Percentiles rank a stretch among this genome's conserved stretches.
These are phyloP conservation scores for Suhomyces xylopsoci DNA, from an alignment of 805 yeast species.

Conservation along the genomic window DNA sequence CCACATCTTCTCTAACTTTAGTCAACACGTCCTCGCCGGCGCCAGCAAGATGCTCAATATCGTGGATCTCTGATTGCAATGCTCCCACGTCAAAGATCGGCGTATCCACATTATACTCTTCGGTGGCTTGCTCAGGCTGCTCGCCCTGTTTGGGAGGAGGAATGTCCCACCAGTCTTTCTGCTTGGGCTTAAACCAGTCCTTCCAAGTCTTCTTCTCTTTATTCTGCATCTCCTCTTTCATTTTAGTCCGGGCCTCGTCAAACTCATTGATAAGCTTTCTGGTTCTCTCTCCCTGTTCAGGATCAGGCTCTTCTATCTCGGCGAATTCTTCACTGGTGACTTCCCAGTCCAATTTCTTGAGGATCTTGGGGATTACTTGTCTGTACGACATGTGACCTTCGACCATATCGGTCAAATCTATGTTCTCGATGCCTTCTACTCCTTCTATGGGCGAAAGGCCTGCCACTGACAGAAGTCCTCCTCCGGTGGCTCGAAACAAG, in stretches of 20 bases:
- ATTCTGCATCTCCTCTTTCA: conserved; percentile 43
- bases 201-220: conserved; percentile 44
- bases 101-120: conserved; percentile 13
- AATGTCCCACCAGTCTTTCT: conserved; percentile 59
- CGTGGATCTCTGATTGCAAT: conserved; percentile 41
- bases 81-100: conserved; percentile 47
- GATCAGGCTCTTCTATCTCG: conserved; percentile 95
- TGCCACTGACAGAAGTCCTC: conserved; percentile 88
- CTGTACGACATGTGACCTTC: conserved; percentile 98
- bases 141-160: conserved; percentile 12
- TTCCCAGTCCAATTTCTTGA: conserved; percentile 69
- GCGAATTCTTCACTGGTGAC: conserved; percentile 87
- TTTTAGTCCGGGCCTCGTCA: conserved; percentile 73
- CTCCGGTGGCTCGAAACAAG: conserved; percentile 90
- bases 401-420: conserved; percentile 81
- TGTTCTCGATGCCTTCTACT: conserved; percentile 69
- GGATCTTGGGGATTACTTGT: conserved; percentile 81
- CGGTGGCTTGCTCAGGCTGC: background rate
- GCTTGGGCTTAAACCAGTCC: conserved; percentile 46
- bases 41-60: conserved; percentile 38
- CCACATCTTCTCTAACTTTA: conserved; percentile 15
- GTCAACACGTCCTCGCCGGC: conserved; percentile 14
- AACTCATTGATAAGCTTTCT: conserved; percentile 79
- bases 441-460: conserved; percentile 76
- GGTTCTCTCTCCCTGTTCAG: conserved; percentile 80